These are phyloP conservation scores for Cercospora sp. DNA, from an alignment of 2,329 filamentous ascomycete species.

Conservation along the genomic window DNA sequence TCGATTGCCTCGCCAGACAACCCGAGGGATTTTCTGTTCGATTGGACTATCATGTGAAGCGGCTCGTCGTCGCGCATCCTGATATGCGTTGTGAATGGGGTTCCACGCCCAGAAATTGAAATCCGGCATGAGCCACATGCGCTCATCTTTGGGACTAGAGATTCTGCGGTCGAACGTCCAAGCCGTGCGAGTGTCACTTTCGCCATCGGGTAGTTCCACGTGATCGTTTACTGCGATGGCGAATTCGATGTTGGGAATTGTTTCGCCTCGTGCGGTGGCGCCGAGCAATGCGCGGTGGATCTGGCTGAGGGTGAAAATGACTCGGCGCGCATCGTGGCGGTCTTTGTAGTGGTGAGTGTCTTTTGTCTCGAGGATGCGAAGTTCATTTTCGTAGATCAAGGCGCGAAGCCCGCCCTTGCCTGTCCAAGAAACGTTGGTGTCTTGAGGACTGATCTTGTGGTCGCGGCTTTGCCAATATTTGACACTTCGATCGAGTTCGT, in stretches of 20 bases:
- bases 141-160: constrained; percentile 38
- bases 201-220: constrained; percentile 16
- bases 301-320: constrained; percentile 45
- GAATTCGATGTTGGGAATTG: constrained; percentile 52
- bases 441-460: constrained; percentile 21
- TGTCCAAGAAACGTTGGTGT: constrained; percentile 24
- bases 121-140: constrained; percentile 53
- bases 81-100: constrained; percentile 13
- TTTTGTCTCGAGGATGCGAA: constrained; percentile 29
- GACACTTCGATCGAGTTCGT: constrained; percentile 33
- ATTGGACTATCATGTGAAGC: constrained; percentile 4
- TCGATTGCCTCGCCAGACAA: constrained; percentile 24
- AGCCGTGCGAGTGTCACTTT: constrained; percentile 24
- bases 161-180: constrained; percentile 27
- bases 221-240: constrained; percentile 51
- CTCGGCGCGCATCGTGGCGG: constrained; percentile 19
- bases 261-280: constrained; percentile 39
- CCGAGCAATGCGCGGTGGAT: constrained; percentile 48
- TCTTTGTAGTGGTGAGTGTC: constrained; percentile 27
- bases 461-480: constrained; percentile 24
- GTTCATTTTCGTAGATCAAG: constrained; percentile 32
- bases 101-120: constrained; percentile 50
- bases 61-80: constrained; percentile 14
- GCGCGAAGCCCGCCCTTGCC: constrained; percentile 26
- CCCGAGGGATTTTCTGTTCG: constrained; percentile 11